Percentiles rank a stretch among this genome's conserved stretches.
Evolutionary conservation across 2,329 filamentous ascomycete genomes (phyloP).

Genomic region (Ceratocystis eucalypticola): DNA sequence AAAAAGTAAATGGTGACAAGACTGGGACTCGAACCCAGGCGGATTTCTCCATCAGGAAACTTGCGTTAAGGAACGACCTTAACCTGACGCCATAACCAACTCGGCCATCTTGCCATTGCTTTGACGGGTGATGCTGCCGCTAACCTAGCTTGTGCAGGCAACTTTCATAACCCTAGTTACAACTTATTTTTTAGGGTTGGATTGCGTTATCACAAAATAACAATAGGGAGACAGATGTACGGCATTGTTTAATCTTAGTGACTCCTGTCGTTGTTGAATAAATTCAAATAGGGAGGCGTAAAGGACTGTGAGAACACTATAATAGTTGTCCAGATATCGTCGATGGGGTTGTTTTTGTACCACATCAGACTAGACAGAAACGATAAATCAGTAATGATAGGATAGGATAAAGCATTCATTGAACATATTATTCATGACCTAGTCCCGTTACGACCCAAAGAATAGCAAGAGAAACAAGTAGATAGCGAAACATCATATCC

Average conservation of each 20-base stretch:
- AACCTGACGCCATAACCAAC: constrained; percentile 29
- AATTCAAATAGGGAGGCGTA: no score
- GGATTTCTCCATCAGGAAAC: constrained; percentile 20
- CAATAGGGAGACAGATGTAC: no score
- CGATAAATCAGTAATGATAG: background rate
- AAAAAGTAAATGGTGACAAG: constrained; percentile 10
- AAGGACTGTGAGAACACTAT: no score
- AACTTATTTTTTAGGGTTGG: background rate
- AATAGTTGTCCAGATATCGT: no score
- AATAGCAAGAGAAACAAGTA: background rate
- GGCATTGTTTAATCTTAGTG: no score
- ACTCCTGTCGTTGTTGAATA: no score
- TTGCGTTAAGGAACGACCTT: constrained; percentile 23
- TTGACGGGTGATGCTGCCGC: no score
- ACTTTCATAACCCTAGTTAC: no score
- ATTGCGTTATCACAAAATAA: no score
- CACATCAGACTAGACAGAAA: no score
- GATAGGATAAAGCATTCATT: constrained; percentile 9
- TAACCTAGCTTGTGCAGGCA: no score
- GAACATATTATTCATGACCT: background rate
- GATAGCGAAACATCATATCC: background rate
- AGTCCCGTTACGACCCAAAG: background rate
- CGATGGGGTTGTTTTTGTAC: no score
- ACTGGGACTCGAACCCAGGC: constrained; percentile 20
- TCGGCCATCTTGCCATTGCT: constrained; percentile 25